Percentiles rank a stretch among this genome's conserved stretches.
Conservation (phyloP, 495 filamentous ascomycete species). For the Pyronema domesticum region DNA sequence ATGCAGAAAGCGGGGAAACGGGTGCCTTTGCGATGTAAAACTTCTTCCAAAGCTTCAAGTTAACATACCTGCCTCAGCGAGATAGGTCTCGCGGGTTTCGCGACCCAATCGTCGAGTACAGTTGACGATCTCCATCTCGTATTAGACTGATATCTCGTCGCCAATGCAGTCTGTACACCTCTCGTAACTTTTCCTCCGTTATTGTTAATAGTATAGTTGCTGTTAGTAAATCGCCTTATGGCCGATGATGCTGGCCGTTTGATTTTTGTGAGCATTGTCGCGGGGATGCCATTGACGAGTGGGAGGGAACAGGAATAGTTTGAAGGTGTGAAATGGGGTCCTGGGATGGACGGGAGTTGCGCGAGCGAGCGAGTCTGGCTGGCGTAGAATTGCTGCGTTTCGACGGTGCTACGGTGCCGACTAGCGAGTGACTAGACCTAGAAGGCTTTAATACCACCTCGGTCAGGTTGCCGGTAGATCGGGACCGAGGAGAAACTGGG, state of each 20-base stretch:
- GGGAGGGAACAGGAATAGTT: no score
- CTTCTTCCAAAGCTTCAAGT: background rate
- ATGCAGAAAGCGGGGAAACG: background rate
- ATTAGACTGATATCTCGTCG: background rate
- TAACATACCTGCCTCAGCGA: constrained; percentile 16
- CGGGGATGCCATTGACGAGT: constrained; percentile 4
- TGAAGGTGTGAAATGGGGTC: no score
- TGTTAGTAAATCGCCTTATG: background rate
- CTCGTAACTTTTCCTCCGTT: background rate
- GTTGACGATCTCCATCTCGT: constrained; percentile 20
- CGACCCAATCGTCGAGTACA: constrained; percentile 23
- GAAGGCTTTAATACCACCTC: no score
- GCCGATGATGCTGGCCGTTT: background rate
- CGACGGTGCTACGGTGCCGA: no score
- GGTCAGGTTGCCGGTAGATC: no score
- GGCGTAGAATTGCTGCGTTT: no score
- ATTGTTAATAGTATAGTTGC: background rate
- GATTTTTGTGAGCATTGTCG: constrained; percentile 2
- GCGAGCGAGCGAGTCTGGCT: no score
- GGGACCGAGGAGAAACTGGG: no score
- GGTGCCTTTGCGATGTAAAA: no score
- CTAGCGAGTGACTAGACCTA: no score
- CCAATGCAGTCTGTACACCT: background rate
- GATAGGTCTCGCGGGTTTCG: constrained; percentile 23
- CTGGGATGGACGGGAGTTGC: no score